Percentiles rank a stretch among this genome's conserved stretches.
phyloP scores from a whole-genome alignment of 129 eudicot species.

The Escallonia herrerae region DNA sequence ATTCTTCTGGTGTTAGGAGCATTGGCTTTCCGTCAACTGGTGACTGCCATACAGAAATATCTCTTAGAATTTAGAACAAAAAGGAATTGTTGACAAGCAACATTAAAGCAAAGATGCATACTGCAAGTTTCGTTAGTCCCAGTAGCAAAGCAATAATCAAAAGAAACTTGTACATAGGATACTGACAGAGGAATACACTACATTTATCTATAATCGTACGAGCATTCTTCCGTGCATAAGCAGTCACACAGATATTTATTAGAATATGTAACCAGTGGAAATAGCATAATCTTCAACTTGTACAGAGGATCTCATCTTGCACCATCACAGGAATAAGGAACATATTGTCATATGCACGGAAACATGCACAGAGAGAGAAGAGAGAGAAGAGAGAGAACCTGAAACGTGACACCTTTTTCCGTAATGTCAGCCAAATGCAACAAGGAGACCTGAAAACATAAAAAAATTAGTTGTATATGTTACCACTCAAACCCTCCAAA shows the following conservation, averaged over 20 bases:
- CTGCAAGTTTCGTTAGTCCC: background rate
- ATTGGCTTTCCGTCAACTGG: conserved; percentile 94
- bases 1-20: conserved; percentile 96
- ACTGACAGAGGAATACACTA: no score
- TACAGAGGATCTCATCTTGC: background rate
- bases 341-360: background rate
- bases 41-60: conserved; percentile 40
- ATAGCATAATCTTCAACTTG: background rate
- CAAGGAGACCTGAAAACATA: conserved; percentile 67
- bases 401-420: conserved; percentile 90
- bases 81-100: background rate
- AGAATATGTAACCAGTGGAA: background rate
- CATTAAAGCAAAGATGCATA: background rate
- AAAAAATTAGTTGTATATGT: conserved; percentile 3
- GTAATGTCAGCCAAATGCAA: conserved; percentile 95
- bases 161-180: background rate
- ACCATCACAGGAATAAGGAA: background rate
- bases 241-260: background rate
- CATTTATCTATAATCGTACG: no score
- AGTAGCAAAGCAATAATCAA: background rate
- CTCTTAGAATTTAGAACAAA: no score
- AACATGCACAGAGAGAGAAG: background rate
- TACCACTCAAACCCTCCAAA: background rate
- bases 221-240: no score
- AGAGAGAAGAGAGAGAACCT: conserved; percentile 40